Percentiles rank a stretch among this genome's conserved stretches.
These are phyloP conservation scores for Eucalyptus leucophloia DNA, from an alignment of 345 rosid genomes.

Conservation along the genomic window DNA sequence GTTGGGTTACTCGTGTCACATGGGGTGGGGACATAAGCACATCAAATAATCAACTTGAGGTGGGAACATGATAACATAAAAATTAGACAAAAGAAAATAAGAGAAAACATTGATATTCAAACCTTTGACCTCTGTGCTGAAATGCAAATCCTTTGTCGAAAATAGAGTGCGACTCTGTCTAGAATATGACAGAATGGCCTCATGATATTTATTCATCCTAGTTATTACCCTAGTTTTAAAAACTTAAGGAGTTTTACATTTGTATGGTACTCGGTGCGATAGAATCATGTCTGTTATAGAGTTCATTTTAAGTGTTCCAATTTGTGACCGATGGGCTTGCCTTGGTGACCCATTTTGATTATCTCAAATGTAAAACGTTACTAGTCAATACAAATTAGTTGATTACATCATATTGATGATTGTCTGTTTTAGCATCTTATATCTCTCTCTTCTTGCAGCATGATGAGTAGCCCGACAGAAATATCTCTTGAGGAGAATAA, in stretches of 20 bases:
- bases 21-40: neutral
- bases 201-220: neutral
- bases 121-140: neutral
- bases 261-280: neutral
- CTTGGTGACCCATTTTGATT: neutral
- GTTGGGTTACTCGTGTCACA: neutral
- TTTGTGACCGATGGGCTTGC: neutral
- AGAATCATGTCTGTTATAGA: neutral
- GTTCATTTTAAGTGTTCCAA: neutral
- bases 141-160: neutral
- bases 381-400: neutral
- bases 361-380: neutral
- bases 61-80: neutral
- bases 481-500: conserved; percentile 3
- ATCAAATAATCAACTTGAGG: neutral
- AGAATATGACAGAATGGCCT: neutral
- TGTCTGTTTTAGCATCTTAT: neutral
- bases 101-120: neutral
- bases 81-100: neutral
- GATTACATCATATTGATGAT: neutral
- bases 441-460: conserved; percentile 16
- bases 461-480: conserved; percentile 9
- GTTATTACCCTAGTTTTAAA: neutral
- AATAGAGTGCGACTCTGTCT: neutral
- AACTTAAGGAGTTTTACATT: neutral